Evolutionary conservation across 495 filamentous ascomycete genomes (phyloP).

Genomic region (Penicillium arizonense): DNA sequence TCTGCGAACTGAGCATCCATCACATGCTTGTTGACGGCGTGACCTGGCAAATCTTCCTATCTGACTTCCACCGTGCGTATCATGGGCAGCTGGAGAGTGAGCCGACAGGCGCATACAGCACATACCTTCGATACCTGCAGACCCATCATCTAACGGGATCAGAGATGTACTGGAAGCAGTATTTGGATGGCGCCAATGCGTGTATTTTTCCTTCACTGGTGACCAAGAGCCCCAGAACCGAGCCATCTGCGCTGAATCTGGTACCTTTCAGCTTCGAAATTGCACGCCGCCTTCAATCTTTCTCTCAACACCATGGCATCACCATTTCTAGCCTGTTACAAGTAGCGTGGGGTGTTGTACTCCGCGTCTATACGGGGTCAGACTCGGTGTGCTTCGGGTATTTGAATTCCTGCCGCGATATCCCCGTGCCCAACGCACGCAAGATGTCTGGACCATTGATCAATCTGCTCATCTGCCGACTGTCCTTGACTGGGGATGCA

Average conservation of each 20-base stretch:
- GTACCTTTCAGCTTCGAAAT: neutral
- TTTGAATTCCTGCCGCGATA: conserved; percentile 29
- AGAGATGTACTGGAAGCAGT: conserved; percentile 9
- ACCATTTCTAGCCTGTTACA: conserved; percentile 35
- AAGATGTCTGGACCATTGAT: conserved; percentile 37
- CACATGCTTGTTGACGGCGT: conserved; percentile 36
- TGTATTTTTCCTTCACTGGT: neutral
- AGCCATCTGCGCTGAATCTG: neutral
- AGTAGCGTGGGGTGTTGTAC: conserved; percentile 42
- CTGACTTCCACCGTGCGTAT: conserved; percentile 21
- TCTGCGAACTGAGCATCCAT: conserved; percentile 44
- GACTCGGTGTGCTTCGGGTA: conserved; percentile 45
- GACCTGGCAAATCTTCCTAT: conserved; percentile 20
- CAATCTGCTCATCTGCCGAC: conserved; percentile 34
- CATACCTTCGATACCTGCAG: conserved; percentile 7
- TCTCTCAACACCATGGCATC: conserved; percentile 16
- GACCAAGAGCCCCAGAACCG: too few relatives aligned
- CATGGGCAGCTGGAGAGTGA: neutral
- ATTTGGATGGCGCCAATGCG: conserved; percentile 8
- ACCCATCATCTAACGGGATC: neutral
- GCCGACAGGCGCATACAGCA: neutral
- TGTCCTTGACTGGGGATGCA: neutral
- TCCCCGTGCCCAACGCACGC: conserved; percentile 26
- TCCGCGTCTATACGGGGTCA: conserved; percentile 35
- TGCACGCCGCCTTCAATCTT: conserved; percentile 2